Base-by-base conservation (phyloP, 2,329 filamentous ascomycete species). In the Neopestalotiopsis clavispora region DNA sequence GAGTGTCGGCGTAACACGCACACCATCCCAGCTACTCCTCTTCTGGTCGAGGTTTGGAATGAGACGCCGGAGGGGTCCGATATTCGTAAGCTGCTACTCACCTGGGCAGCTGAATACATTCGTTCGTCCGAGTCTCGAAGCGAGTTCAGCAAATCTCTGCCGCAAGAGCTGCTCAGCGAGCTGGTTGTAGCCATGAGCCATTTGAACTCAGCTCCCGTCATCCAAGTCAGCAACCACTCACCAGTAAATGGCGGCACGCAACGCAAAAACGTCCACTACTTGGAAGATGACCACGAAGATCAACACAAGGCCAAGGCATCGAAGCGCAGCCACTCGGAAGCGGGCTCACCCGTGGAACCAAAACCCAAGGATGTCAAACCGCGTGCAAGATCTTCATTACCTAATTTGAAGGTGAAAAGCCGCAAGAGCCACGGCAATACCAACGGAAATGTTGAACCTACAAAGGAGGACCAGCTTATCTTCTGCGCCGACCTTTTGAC, bases 31-130 rank as follows among this genome's bases (percentile, higher is more conserved):
- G 84, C 87, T 3, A 87, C 87, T 0, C 85, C 86, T 1, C 81
- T 90, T 1, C 84, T 91, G 5, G 85, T 90, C 1, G 84, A 87
- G 72, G 88, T 89, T 6, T 91, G 89, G 88, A 84, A 86, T 63
- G 87, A 90, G 65, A 90, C 88, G 0, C 87, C 87, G 0, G 86
- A 88, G 71, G 88, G 87, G 9, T 90, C 88, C 2, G 84, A 86
- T 0, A 86, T 91, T 63, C 84, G 89, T 52, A 82, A 83, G 69
- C 84, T 91, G 49, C 83, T 91, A 14, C 79, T 90, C 3, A 84
- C 82, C 12, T 91, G 89, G 89, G 86, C 88, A 1, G 88, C 87
- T 32, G 89, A 91, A 76, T 90, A 90, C 72, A 89, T 90, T 80
- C 81, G 86, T 57, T 86, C 86, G 0, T 89, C 87, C 3, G 84